Evolutionary conservation across 352 stramenopile genomes (phyloP).

Genomic region (Phytophthora aleatoria): DNA sequence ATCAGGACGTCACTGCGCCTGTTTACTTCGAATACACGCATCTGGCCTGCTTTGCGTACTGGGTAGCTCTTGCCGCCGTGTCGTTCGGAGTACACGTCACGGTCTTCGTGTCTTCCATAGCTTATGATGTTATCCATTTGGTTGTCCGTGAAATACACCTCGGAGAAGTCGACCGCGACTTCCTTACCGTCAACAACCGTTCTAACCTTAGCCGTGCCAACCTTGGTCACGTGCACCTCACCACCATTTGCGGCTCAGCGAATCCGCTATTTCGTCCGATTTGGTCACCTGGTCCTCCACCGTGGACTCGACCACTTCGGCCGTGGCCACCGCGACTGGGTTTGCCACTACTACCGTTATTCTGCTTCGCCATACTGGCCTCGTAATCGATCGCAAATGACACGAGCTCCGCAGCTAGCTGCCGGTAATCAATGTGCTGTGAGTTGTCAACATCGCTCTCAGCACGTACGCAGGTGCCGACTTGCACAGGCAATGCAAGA

Average conservation of each 20-base stretch:
- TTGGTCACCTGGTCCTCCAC: neutral
- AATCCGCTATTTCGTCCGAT: neutral
- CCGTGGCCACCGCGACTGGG: neutral
- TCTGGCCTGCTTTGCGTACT: neutral
- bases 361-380: neutral
- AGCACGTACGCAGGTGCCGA: slow-evolving; percentile 3
- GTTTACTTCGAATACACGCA: slow-evolving; percentile 2
- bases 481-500: slow-evolving; percentile 15
- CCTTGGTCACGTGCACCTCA: neutral
- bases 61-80: neutral
- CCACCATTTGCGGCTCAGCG: neutral
- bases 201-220: neutral
- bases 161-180: neutral
- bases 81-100: neutral
- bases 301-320: neutral
- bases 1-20: slow-evolving; percentile 2
- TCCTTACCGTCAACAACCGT: slow-evolving; percentile 1
- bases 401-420: slow-evolving; percentile 1
- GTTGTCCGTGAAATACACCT: neutral
- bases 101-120: neutral
- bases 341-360: neutral
- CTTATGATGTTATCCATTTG: slow-evolving; percentile 1
- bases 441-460: slow-evolving; percentile 4
- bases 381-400: neutral
- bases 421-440: neutral